A percentile compares a stretch with the other conserved stretches of the same genome.
phyloP scores from a whole-genome alignment of 805 yeast species.

The Yamadazyma scolyti region DNA sequence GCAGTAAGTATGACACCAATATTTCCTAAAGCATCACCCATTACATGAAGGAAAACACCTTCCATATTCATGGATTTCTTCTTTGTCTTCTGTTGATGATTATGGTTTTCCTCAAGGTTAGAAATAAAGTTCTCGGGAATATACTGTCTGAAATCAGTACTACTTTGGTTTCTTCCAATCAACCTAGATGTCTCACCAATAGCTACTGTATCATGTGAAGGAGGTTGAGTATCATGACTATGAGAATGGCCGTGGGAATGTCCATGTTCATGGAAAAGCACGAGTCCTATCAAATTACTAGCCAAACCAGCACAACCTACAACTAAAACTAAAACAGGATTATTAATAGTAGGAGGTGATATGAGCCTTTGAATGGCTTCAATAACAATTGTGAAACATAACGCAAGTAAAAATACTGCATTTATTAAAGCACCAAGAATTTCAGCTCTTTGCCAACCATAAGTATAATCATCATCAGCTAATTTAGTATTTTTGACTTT shows the following conservation, averaged over 20 bases:
- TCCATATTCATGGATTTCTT: slow-evolving; percentile 87
- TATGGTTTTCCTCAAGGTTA: slow-evolving; percentile 29
- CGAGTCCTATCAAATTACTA: slow-evolving; percentile 79
- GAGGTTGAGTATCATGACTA: slow-evolving; percentile 13
- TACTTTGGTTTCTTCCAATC: slow-evolving; percentile 6
- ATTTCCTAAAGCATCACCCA: slow-evolving; percentile 96
- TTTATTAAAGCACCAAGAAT: slow-evolving; percentile 91
- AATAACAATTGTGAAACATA: slow-evolving; percentile 86
- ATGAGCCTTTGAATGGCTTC: slow-evolving; percentile 91
- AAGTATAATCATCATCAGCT: slow-evolving; percentile 87
- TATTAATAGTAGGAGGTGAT: slow-evolving; percentile 71
- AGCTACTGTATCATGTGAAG: slow-evolving; percentile 1
- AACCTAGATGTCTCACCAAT: slow-evolving; percentile 5
- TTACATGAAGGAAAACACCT: slow-evolving; percentile 91
- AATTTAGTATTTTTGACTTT: slow-evolving; percentile 75
- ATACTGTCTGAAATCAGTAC: slow-evolving; percentile 25
- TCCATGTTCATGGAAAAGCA: slow-evolving; percentile 78
- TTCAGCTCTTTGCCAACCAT: slow-evolving; percentile 98
- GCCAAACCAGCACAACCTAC: slow-evolving; percentile 83
- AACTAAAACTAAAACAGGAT: slow-evolving; percentile 74
- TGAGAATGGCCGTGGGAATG: slow-evolving; percentile 40
- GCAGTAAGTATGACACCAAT: slow-evolving; percentile 91
- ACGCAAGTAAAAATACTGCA: slow-evolving; percentile 87
- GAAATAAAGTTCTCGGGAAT: slow-evolving; percentile 48
- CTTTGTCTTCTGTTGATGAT: slow-evolving; percentile 17